Evolutionary conservation across 2,329 filamentous ascomycete species (phyloP).

Genomic region (Ophiostoma tasmaniense): DNA sequence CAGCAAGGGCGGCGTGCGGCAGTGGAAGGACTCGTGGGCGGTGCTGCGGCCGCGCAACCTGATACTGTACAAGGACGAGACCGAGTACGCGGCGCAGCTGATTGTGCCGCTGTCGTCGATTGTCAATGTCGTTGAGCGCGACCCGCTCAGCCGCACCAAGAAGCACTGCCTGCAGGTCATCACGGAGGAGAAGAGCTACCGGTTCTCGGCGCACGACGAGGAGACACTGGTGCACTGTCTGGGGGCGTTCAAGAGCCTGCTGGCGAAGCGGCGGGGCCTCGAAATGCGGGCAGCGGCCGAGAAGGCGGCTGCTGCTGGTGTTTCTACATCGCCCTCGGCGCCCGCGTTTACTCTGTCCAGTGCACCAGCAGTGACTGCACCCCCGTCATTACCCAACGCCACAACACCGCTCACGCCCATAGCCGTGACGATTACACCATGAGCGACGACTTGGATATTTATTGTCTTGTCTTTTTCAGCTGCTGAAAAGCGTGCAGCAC

Average conservation of each 20-base stretch:
- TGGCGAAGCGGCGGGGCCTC: constrained; percentile 60
- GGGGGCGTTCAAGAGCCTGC: constrained; percentile 80
- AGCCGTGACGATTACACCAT: constrained; percentile 9
- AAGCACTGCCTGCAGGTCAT: constrained; percentile 85
- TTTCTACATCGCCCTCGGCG: not conserved
- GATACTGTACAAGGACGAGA: constrained; percentile 85
- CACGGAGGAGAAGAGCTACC: constrained; percentile 77
- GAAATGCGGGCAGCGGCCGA: constrained; percentile 41
- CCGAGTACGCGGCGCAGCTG: constrained; percentile 78
- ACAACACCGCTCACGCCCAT: not conserved
- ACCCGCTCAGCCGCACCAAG: constrained; percentile 78
- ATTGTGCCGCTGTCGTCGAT: constrained; percentile 72
- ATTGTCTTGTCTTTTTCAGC: not conserved
- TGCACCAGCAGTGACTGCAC: not conserved
- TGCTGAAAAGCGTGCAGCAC: not conserved
- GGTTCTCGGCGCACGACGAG: constrained; percentile 71
- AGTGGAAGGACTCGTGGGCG: constrained; percentile 94
- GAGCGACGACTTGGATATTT: constrained; percentile 11
- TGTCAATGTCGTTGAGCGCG: constrained; percentile 86
- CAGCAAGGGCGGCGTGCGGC: constrained; percentile 70
- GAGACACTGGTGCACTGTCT: constrained; percentile 76
- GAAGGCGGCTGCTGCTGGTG: constrained; percentile 8
- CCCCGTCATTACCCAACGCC: not conserved
- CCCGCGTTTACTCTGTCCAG: not conserved
- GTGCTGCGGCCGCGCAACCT: constrained; percentile 80